Evolutionary conservation across 2,329 filamentous ascomycete genomes (phyloP).

Genomic region (Hirsutella thompsonii): DNA sequence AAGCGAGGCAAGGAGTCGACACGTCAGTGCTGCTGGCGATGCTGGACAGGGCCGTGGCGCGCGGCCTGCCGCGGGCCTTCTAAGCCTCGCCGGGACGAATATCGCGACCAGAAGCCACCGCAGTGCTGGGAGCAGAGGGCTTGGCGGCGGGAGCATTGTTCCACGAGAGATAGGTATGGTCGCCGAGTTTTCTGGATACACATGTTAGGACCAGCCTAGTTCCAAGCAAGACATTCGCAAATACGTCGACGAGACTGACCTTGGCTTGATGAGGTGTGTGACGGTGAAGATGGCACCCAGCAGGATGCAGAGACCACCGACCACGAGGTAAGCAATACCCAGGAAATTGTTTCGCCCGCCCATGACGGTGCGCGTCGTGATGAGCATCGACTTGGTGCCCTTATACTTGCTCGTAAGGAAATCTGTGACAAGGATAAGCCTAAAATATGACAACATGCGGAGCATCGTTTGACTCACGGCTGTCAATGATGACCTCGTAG

Average conservation of each 20-base stretch:
- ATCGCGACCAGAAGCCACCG: slow-evolving; percentile 44
- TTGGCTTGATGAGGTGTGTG: slow-evolving; percentile 81
- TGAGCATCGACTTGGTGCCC: slow-evolving; percentile 79
- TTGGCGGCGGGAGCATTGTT: slow-evolving; percentile 49
- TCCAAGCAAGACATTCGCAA: slow-evolving; percentile 4
- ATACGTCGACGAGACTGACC: slow-evolving; percentile 36
- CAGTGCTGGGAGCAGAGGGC: slow-evolving; percentile 25
- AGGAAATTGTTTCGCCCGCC: slow-evolving; percentile 92
- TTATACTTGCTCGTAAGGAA: slow-evolving; percentile 70
- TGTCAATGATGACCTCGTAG: slow-evolving; percentile 65
- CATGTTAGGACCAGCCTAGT: slow-evolving; percentile 1
- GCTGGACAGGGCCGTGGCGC: slow-evolving; percentile 8
- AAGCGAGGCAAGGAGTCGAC: background rate
- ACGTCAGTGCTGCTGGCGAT: background rate
- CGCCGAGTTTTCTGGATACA: slow-evolving; percentile 80
- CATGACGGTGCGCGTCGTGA: slow-evolving; percentile 84
- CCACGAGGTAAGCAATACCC: slow-evolving; percentile 89
- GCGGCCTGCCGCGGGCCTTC: slow-evolving; percentile 16
- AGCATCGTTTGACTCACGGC: slow-evolving; percentile 46
- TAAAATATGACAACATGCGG: background rate
- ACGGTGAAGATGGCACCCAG: slow-evolving; percentile 80
- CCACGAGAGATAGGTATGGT: slow-evolving; percentile 96
- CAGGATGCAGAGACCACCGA: slow-evolving; percentile 84
- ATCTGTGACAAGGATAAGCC: slow-evolving; percentile 33
- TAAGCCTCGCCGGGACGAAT: slow-evolving; percentile 30